These are phyloP conservation scores for Pichia ethanolica DNA, from an alignment of 805 yeast genomes.

Conservation along the genomic window DNA sequence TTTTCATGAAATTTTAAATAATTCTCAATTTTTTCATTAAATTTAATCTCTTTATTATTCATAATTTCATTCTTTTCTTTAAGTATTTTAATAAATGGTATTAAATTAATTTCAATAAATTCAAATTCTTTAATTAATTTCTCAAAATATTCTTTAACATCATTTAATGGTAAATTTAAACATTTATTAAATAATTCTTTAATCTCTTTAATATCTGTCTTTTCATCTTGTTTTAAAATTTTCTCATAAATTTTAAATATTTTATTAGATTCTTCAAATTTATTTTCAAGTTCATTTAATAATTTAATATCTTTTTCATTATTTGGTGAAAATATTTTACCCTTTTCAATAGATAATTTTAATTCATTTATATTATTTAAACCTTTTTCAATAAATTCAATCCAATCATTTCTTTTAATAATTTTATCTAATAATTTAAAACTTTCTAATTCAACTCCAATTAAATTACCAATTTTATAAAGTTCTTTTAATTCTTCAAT, in stretches of 20 bases:
- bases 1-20: constrained; percentile 2
- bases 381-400: constrained; percentile 16
- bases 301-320: constrained; percentile 12
- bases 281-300: constrained; percentile 7
- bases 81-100: neutral
- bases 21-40: neutral
- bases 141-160: neutral
- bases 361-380: constrained; percentile 23
- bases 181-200: neutral
- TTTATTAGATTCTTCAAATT: neutral
- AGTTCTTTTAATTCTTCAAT: constrained; percentile 44
- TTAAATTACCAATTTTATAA: constrained; percentile 49
- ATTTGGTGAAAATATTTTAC: constrained; percentile 13
- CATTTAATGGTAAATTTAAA: constrained; percentile 1
- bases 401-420: constrained; percentile 34
- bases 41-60: neutral
- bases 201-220: neutral
- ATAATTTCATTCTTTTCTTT: neutral
- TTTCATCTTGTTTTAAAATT: neutral
- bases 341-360: constrained; percentile 19
- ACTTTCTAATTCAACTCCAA: constrained; percentile 51
- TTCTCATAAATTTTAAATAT: constrained; percentile 3
- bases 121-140: constrained; percentile 1
- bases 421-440: constrained; percentile 33
- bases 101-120: neutral